phyloP scores from a whole-genome alignment of 1,139 yeast species.

The Scheffersomyces insectosa region DNA sequence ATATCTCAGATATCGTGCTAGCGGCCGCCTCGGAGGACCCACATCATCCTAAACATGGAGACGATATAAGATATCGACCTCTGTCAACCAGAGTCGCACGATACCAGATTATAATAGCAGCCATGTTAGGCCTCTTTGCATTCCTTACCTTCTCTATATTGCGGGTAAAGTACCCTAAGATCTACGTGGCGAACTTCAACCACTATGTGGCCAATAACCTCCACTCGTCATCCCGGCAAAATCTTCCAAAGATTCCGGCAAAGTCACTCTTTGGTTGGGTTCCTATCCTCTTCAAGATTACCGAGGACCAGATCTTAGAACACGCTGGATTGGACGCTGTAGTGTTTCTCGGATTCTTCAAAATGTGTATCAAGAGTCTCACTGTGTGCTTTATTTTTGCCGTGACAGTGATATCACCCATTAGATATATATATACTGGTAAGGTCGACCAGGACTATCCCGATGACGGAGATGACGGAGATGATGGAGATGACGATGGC shows the following conservation, averaged over 20 bases:
- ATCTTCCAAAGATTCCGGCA: conserved; percentile 37
- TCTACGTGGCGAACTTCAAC: conserved; percentile 63
- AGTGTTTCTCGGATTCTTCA: conserved; percentile 79
- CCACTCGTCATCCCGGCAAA: conserved; percentile 44
- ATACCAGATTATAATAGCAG: conserved; percentile 62
- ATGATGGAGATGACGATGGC: conserved; percentile 2
- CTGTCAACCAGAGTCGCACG: conserved; percentile 39
- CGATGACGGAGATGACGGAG: conserved; percentile 42
- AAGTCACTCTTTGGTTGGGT: conserved; percentile 78
- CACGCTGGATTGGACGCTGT: conserved; percentile 94
- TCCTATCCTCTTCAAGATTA: conserved; percentile 58
- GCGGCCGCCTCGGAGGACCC: too few relatives aligned
- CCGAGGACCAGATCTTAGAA: conserved; percentile 77
- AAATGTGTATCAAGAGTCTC: conserved; percentile 69
- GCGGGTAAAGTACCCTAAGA: conserved; percentile 65
- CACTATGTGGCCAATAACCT: conserved; percentile 42
- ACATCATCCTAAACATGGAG: background rate
- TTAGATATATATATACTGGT: conserved; percentile 71
- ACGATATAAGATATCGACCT: conserved; percentile 20
- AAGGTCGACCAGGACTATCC: conserved; percentile 53
- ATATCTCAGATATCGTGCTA: too few relatives aligned
- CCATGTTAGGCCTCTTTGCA: conserved; percentile 63
- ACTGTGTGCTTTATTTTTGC: conserved; percentile 62
- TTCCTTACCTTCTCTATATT: conserved; percentile 63
- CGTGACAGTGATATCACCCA: conserved; percentile 67